These are phyloP conservation scores for Torulaspora franciscae DNA, from an alignment of 805 yeast genomes.

Conservation along the genomic window DNA sequence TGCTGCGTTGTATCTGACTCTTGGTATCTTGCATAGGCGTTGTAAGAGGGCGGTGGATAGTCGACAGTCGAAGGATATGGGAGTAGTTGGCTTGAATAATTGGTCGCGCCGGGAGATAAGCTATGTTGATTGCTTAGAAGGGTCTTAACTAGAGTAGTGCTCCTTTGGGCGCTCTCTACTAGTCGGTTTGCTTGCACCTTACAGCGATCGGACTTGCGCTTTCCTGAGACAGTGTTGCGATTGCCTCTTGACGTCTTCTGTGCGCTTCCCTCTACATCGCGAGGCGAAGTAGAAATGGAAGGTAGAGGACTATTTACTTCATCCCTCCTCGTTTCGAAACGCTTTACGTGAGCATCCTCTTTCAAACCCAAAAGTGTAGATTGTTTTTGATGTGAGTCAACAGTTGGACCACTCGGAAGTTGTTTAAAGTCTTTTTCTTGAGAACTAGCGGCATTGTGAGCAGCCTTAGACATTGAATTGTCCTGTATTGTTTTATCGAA, in stretches of 20 bases:
- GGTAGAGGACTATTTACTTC: neutral
- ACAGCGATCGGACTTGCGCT: neutral
- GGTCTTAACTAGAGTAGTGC: slow-evolving; percentile 14
- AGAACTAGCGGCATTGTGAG: too few relatives aligned
- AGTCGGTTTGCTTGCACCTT: neutral
- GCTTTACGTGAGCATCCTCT: too few relatives aligned
- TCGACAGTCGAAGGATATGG: neutral
- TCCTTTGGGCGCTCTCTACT: slow-evolving; percentile 13
- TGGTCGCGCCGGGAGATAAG: neutral
- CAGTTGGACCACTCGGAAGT: too few relatives aligned
- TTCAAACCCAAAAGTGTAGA: too few relatives aligned
- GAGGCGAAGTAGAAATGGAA: neutral
- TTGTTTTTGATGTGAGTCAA: too few relatives aligned
- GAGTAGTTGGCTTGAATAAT: neutral
- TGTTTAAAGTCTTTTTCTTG: too few relatives aligned
- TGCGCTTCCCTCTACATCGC: neutral
- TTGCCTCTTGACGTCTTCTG: neutral
- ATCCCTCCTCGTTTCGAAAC: too few relatives aligned
- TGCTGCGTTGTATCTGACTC: neutral
- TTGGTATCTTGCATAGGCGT: neutral
- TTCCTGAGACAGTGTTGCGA: neutral
- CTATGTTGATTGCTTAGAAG: slow-evolving; percentile 7
- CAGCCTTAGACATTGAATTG: too few relatives aligned
- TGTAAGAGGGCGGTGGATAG: neutral
- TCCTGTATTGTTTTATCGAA: too few relatives aligned